Conservation (phyloP, 2,329 filamentous ascomycete species). For the Aspergillus ibericus region DNA sequence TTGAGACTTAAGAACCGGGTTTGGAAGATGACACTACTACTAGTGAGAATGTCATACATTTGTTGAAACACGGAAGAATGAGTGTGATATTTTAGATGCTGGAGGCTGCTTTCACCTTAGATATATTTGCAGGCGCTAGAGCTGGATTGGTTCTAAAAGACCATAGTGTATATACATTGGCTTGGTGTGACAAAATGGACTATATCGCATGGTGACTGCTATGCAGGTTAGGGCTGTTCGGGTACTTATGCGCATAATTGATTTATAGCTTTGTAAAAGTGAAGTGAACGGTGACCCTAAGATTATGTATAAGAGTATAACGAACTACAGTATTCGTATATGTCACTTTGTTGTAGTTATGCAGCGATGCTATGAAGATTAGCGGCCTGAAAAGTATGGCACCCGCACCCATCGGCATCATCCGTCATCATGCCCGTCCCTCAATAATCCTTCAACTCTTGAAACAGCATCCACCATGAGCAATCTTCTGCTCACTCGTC, state of each 20-base stretch:
- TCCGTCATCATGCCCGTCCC: neutral
- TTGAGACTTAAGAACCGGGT: too few relatives aligned
- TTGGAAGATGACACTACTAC: too few relatives aligned
- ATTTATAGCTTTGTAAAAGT: too few relatives aligned
- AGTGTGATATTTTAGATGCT: too few relatives aligned
- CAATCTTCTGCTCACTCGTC: slow-evolving; percentile 3
- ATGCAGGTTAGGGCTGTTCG: neutral
- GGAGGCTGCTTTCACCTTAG: too few relatives aligned
- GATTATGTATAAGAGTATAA: too few relatives aligned
- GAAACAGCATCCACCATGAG: neutral
- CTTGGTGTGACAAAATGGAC: neutral
- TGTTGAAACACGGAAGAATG: too few relatives aligned
- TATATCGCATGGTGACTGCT: neutral
- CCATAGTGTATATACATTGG: neutral
- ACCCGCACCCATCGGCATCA: slow-evolving; percentile 5
- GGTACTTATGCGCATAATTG: neutral
- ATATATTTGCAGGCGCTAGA: neutral
- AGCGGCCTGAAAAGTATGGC: slow-evolving; percentile 18
- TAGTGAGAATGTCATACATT: too few relatives aligned
- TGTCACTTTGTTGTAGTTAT: neutral
- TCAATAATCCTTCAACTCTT: neutral
- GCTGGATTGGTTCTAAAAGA: neutral
- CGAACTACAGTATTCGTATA: too few relatives aligned
- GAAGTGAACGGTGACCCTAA: too few relatives aligned
- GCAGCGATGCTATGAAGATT: neutral